Conservation (phyloP, 1,139 yeast genomes). For the Wickerhamomyces sp. region DNA sequence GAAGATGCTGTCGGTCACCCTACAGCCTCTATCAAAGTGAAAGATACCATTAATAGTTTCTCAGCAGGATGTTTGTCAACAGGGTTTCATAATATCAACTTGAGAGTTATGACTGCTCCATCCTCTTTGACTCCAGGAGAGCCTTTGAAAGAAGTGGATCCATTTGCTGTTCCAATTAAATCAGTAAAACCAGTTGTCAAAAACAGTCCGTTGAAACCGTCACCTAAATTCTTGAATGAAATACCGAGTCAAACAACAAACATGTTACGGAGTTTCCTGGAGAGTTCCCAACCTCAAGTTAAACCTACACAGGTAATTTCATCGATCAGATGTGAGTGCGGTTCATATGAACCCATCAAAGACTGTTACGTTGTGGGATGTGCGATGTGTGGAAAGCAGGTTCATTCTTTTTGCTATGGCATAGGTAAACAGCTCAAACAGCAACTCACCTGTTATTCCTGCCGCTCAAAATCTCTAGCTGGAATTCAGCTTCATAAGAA, state of each 20-base stretch:
- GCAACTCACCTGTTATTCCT: conserved; percentile 23
- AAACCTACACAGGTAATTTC: conserved; percentile 28
- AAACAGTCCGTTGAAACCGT: conserved; percentile 1
- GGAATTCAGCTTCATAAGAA: conserved; percentile 10
- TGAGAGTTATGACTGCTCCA: conserved; percentile 15
- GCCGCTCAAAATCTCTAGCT: conserved; percentile 23
- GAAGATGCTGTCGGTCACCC: conserved; percentile 37
- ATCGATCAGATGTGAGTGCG: conserved; percentile 27
- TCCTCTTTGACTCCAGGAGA: conserved; percentile 1
- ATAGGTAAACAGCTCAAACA: conserved; percentile 7
- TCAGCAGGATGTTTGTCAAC: conserved; percentile 16
- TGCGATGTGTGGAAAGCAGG: conserved; percentile 21
- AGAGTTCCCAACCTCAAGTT: conserved; percentile 19
- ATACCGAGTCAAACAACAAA: conserved; percentile 29
- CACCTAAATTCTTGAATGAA: conserved; percentile 1
- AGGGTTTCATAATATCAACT: conserved; percentile 16
- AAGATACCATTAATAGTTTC: conserved; percentile 6
- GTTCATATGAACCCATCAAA: conserved; percentile 13
- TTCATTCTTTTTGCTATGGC: conserved; percentile 31
- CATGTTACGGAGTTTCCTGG: conserved; percentile 24
- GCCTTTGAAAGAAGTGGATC: conserved; percentile 24
- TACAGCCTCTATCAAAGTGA: conserved; percentile 26
- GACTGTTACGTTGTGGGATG: conserved; percentile 20
- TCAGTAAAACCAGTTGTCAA: conserved; percentile 2
- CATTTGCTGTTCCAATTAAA: conserved; percentile 23